Percentiles rank a stretch among this genome's conserved stretches.
phyloP scores from a whole-genome alignment of 345 rosid species.

The Brassica carinata region DNA sequence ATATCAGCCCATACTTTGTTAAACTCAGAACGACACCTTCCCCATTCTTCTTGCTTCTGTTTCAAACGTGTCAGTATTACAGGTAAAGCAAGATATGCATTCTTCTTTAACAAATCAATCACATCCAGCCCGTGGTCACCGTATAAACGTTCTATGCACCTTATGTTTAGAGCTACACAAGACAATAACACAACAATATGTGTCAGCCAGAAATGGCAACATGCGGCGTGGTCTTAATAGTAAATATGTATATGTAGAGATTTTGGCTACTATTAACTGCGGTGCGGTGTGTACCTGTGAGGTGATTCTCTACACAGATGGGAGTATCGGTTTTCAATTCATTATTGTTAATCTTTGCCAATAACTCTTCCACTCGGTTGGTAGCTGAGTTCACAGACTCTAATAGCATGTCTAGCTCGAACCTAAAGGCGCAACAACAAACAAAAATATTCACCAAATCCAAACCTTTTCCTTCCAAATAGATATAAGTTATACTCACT shows the following conservation, averaged over 20 bases:
- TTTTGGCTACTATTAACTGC: too few relatives aligned
- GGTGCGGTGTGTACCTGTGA: not conserved
- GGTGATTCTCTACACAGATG: not conserved
- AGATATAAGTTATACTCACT: not conserved
- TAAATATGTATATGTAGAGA: too few relatives aligned
- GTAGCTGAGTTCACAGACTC: slow-evolving; percentile 7
- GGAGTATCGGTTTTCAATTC: not conserved
- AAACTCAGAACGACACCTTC: not conserved
- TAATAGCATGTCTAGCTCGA: slow-evolving; percentile 2
- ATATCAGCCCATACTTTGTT: not conserved
- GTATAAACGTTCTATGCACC: slow-evolving; percentile 1
- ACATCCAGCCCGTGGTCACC: not conserved
- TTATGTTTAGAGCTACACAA: not conserved
- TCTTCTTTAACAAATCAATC: not conserved
- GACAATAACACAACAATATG: not conserved
- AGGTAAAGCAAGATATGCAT: not conserved
- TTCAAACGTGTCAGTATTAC: not conserved
- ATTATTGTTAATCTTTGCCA: not conserved
- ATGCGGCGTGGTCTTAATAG: too few relatives aligned
- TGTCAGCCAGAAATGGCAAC: not conserved
- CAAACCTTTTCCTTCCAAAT: not conserved
- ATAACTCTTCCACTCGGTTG: not conserved
- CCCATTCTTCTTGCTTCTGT: slow-evolving; percentile 2
- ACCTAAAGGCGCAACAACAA: not conserved
- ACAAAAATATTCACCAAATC: not conserved